phyloP scores from a whole-genome alignment of 768 basidiomycete species.

The Pleurotus giganteus region DNA sequence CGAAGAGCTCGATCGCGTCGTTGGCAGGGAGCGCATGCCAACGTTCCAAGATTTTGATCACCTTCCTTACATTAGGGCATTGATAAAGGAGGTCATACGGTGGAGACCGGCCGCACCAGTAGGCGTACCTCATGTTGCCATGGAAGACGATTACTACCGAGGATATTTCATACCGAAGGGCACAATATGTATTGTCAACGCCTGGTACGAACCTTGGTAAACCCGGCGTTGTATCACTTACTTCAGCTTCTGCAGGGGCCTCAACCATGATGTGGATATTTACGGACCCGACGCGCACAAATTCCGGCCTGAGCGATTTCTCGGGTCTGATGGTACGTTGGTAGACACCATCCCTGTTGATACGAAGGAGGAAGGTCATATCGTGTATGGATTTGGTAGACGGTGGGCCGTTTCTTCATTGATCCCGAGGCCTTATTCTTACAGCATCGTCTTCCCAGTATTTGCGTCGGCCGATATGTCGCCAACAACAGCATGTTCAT shows the following conservation, averaged over 20 bases:
- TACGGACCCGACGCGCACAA: background rate
- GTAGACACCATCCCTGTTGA: conserved; percentile 13
- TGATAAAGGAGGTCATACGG: conserved; percentile 20
- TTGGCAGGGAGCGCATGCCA: conserved; percentile 23
- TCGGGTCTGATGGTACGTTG: conserved; percentile 21
- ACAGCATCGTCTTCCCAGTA: no score
- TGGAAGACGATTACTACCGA: conserved; percentile 4
- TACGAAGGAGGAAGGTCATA: conserved; percentile 27
- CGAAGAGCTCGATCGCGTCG: conserved; percentile 25
- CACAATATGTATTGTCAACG: background rate
- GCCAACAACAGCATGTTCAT: no score
- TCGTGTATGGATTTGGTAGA: conserved; percentile 39
- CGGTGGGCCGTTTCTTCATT: background rate
- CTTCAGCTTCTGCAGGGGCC: background rate
- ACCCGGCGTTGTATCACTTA: background rate
- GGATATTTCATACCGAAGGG: conserved; percentile 6
- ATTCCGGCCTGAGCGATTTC: conserved; percentile 11
- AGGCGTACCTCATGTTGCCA: conserved; percentile 3
- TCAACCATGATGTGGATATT: background rate
- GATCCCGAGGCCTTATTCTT: no score
- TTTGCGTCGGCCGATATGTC: no score
- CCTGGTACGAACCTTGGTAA: background rate
- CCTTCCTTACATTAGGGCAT: conserved; percentile 24
- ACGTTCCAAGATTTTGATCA: conserved; percentile 20
- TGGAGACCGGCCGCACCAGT: conserved; percentile 20